Evolutionary conservation across 345 rosid species (phyloP).

Genomic region (Theobroma cacao): DNA sequence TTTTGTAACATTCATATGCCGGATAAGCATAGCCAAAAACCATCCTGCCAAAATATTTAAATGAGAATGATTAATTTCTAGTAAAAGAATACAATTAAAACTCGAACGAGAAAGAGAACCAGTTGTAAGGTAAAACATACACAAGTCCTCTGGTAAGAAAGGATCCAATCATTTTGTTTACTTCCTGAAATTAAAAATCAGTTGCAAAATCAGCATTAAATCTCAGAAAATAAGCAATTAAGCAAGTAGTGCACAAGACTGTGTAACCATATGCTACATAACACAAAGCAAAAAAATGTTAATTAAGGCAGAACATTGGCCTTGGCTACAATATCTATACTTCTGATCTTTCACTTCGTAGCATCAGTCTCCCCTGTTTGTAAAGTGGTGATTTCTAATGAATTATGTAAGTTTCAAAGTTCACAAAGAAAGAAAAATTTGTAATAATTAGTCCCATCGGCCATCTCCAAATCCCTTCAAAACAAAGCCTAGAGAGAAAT

Average conservation of each 20-base stretch:
- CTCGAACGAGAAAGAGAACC: not conserved
- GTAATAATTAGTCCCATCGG: not conserved
- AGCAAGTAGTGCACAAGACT: not conserved
- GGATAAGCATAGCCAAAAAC: constrained; percentile 75
- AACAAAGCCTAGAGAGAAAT: not conserved
- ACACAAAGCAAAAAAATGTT: not conserved
- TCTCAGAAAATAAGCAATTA: constrained; percentile 1
- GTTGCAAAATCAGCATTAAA: not conserved
- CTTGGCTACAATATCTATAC: not conserved
- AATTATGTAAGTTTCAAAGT: not conserved
- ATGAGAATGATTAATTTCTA: not conserved
- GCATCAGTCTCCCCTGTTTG: not conserved
- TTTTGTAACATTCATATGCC: constrained; percentile 74
- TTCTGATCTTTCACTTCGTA: too few species aligned
- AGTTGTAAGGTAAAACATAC: constrained; percentile 27
- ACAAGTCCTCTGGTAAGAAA: constrained; percentile 56
- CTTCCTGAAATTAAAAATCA: constrained; percentile 1
- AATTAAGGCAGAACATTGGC: not conserved
- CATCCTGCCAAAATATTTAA: constrained; percentile 39
- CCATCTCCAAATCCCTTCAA: not conserved
- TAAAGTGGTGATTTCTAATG: not conserved
- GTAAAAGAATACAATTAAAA: not conserved
- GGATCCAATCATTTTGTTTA: constrained; percentile 48
- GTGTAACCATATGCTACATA: not conserved
- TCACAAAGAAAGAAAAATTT: not conserved